Evolutionary conservation across 495 filamentous ascomycete genomes (phyloP).

Genomic region (Saxophila tyrrhenica): DNA sequence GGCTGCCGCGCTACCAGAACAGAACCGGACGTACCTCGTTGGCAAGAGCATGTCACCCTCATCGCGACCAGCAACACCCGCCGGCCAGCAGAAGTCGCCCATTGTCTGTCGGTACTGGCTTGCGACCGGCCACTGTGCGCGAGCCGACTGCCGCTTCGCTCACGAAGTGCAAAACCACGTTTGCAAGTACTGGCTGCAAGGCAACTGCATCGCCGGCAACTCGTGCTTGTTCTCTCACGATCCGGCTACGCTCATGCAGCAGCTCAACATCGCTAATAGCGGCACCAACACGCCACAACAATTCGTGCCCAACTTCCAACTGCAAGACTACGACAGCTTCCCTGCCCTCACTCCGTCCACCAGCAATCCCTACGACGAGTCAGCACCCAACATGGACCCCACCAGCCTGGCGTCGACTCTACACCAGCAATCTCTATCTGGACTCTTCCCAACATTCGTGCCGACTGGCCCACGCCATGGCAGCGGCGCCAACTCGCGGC

Average conservation of each 20-base stretch:
- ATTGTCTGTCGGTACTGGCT: constrained; percentile 96
- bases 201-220: constrained; percentile 87
- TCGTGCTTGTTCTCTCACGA: constrained; percentile 98
- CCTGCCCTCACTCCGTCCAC: constrained; percentile 57
- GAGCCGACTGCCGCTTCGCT: constrained; percentile 93
- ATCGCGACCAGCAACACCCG: constrained; percentile 64
- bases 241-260: constrained; percentile 46
- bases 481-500: constrained; percentile 67
- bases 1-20: constrained; percentile 12
- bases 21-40: constrained; percentile 49
- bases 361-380: constrained; percentile 19
- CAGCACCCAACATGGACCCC: constrained; percentile 1
- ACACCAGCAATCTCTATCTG: constrained; percentile 25
- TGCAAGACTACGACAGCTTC: constrained; percentile 84
- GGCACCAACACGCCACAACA: constrained; percentile 45
- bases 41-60: constrained; percentile 80
- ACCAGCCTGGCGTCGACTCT: constrained; percentile 9
- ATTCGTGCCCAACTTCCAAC: constrained; percentile 55
- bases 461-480: constrained; percentile 19
- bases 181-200: constrained; percentile 99
- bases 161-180: constrained; percentile 92
- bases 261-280: constrained; percentile 33
- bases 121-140: constrained; percentile 79
- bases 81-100: constrained; percentile 52
- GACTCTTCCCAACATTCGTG: constrained; percentile 39